A percentile compares a stretch with the other conserved stretches of the same genome.
phyloP scores from a whole-genome alignment of 495 filamentous ascomycete genomes.

The Hyaloscypha bicolor region DNA sequence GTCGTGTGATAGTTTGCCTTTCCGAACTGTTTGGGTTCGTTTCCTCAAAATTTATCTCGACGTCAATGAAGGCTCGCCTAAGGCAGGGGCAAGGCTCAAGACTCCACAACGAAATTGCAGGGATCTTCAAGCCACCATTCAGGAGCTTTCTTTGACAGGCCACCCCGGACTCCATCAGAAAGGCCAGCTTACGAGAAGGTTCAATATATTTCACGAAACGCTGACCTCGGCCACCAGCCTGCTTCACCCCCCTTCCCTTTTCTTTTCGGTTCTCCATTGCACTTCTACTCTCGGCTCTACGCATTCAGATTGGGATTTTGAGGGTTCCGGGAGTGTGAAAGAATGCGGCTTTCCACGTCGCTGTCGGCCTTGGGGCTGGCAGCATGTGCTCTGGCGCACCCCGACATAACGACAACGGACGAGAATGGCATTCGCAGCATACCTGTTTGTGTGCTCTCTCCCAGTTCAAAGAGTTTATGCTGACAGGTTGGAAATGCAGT shows the following conservation, averaged over 20 bases:
- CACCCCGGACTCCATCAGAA: slow-evolving; percentile 16
- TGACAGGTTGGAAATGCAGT: slow-evolving; percentile 44
- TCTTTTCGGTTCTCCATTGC: neutral
- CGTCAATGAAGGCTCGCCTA: neutral
- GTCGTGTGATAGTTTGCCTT: slow-evolving; percentile 21
- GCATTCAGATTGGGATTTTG: neutral
- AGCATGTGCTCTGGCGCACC: slow-evolving; percentile 45
- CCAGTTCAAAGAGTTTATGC: neutral
- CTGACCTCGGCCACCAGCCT: neutral
- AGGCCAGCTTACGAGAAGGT: slow-evolving; percentile 20
- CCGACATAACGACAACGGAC: slow-evolving; percentile 38
- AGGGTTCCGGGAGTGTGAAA: neutral
- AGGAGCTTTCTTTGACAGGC: neutral
- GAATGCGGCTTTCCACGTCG: slow-evolving; percentile 51
- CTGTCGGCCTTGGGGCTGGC: slow-evolving; percentile 59
- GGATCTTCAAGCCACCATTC: neutral
- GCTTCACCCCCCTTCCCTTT: slow-evolving; percentile 16
- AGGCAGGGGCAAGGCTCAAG: neutral
- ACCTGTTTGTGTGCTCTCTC: slow-evolving; percentile 41
- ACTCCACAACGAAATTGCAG: neutral
- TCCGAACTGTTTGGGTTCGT: neutral
- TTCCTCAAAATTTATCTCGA: neutral
- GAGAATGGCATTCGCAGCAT: slow-evolving; percentile 58
- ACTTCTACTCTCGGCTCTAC: neutral
- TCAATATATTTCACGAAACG: slow-evolving; percentile 2